phyloP scores from a whole-genome alignment of 495 filamentous ascomycete genomes.

The Cercophora newfieldiana region DNA sequence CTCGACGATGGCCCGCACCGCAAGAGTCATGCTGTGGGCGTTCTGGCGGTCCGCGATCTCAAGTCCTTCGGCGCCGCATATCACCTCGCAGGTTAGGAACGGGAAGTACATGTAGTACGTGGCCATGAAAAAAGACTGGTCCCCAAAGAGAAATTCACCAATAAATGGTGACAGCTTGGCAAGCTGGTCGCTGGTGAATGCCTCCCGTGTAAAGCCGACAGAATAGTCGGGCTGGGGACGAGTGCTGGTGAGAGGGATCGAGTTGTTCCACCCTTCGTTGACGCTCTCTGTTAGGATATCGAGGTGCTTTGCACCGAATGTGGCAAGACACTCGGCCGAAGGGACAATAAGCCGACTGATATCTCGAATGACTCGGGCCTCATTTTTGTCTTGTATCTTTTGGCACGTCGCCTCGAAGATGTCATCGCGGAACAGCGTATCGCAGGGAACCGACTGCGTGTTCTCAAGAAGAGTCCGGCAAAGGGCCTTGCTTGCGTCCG shows the following conservation, averaged over 20 bases:
- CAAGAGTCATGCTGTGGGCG: slow-evolving; percentile 39
- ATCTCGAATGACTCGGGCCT: slow-evolving; percentile 42
- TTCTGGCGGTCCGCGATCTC: slow-evolving; percentile 26
- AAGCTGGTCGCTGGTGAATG: too few species aligned
- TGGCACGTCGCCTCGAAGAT: slow-evolving; percentile 37
- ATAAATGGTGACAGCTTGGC: too few species aligned
- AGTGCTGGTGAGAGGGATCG: slow-evolving; percentile 32
- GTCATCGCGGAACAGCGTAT: slow-evolving; percentile 42
- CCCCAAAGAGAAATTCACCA: too few species aligned
- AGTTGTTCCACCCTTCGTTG: slow-evolving; percentile 46
- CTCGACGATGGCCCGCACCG: slow-evolving; percentile 39
- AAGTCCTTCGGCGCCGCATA: slow-evolving; percentile 39
- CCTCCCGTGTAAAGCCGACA: too few species aligned
- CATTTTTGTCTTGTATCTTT: slow-evolving; percentile 38
- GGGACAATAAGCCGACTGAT: slow-evolving; percentile 41
- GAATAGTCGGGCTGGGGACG: slow-evolving; percentile 43
- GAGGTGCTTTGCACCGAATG: slow-evolving; percentile 34
- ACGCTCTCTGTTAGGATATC: slow-evolving; percentile 34
- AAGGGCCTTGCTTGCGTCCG: slow-evolving; percentile 28
- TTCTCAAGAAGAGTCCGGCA: slow-evolving; percentile 36
- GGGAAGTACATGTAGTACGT: slow-evolving; percentile 31
- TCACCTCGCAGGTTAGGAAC: slow-evolving; percentile 28
- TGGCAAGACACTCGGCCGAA: slow-evolving; percentile 37
- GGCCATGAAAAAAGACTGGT: too few species aligned
- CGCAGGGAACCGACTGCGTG: slow-evolving; percentile 31